phyloP scores from a whole-genome alignment of 2,329 filamentous ascomycete genomes.

The Botrytis fabae region DNA sequence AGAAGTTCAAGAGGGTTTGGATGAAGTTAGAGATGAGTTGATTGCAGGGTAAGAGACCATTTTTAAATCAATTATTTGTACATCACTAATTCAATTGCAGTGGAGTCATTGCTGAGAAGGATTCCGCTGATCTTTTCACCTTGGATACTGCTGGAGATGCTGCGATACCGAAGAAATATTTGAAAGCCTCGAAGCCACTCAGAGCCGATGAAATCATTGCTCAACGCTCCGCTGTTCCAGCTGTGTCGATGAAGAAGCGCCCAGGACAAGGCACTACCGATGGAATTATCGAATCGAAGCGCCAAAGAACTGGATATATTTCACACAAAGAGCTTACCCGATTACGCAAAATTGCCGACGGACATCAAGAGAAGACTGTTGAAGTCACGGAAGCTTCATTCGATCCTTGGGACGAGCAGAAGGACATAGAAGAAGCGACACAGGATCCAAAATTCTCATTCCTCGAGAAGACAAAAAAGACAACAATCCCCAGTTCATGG shows the following conservation, averaged over 20 bases:
- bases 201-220: conserved; percentile 92
- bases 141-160: conserved; percentile 74
- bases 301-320: conserved; percentile 74
- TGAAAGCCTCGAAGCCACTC: conserved; percentile 72
- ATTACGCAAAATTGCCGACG: conserved; percentile 76
- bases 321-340: conserved; percentile 80
- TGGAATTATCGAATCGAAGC: conserved; percentile 72
- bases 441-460: conserved; percentile 62
- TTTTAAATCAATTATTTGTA: background rate
- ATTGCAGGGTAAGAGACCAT: conserved; percentile 69
- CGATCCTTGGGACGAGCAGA: conserved; percentile 73
- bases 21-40: conserved; percentile 82
- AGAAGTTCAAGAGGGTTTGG: conserved; percentile 79
- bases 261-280: conserved; percentile 67
- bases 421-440: conserved; percentile 45
- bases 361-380: conserved; percentile 49
- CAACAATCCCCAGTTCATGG: conserved; percentile 73
- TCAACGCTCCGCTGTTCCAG: conserved; percentile 76
- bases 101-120: conserved; percentile 81
- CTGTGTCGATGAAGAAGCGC: conserved; percentile 78
- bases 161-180: conserved; percentile 63
- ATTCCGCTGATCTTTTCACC: conserved; percentile 80
- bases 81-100: conserved; percentile 47
- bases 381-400: conserved; percentile 64
- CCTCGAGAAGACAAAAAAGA: conserved; percentile 63